These are phyloP conservation scores for Leccinum subgranulosum DNA, from an alignment of 768 basidiomycete species.

Conservation along the genomic window DNA sequence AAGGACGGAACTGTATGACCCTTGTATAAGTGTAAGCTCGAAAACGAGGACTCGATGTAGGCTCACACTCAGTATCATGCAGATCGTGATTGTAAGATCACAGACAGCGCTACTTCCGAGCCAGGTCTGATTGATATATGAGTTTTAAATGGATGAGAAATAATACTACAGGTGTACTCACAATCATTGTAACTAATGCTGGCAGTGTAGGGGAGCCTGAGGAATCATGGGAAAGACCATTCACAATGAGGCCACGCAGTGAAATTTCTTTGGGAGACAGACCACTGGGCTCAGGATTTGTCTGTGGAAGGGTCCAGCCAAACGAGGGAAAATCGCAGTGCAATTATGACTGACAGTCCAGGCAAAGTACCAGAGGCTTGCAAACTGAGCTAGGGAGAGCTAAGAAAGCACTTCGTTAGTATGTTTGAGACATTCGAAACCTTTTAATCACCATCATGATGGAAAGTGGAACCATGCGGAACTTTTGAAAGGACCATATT, in stretches of 20 bases:
- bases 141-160: not conserved
- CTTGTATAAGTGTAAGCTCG: no score
- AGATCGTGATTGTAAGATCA: slow-evolving; percentile 18
- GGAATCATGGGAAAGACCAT: no score
- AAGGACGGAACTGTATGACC: not conserved
- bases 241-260: no score
- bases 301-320: no score
- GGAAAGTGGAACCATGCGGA: not conserved
- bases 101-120: slow-evolving; percentile 17
- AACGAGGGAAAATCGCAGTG: no score
- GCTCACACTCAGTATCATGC: slow-evolving; percentile 8
- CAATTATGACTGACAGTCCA: not conserved
- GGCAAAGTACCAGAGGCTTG: slow-evolving; percentile 4
- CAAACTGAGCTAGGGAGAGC: slow-evolving; percentile 20
- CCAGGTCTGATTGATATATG: slow-evolving; percentile 11
- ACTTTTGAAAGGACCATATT: slow-evolving; percentile 9
- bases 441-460: slow-evolving; percentile 18
- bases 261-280: no score
- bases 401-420: not conserved
- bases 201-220: no score
- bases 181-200: no score
- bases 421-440: not conserved
- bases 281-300: no score
- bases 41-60: no score
- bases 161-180: no score